A percentile compares a stretch with the other conserved stretches of the same genome.
Conservation (phyloP, 495 filamentous ascomycete species). For the Geopyxis carbonaria region DNA sequence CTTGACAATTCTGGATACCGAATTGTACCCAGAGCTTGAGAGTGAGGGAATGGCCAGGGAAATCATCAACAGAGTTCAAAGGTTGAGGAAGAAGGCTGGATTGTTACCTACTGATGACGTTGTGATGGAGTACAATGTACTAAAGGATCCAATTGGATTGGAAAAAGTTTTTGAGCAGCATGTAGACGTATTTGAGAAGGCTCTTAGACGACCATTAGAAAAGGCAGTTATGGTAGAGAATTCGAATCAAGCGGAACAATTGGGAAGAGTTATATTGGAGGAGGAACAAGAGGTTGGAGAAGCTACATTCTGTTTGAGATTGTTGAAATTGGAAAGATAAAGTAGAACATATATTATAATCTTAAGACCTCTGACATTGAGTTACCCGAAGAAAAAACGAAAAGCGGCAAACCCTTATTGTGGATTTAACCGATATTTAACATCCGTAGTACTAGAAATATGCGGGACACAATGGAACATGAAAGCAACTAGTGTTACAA, state of each 20-base stretch:
- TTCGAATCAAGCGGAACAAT: slow-evolving; percentile 34
- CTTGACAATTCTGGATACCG: slow-evolving; percentile 62
- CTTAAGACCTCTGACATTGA: too few relatives aligned
- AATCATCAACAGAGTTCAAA: slow-evolving; percentile 68
- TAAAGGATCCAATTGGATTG: slow-evolving; percentile 62
- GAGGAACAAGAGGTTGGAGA: slow-evolving; percentile 84
- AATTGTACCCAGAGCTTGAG: slow-evolving; percentile 53
- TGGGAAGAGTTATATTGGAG: slow-evolving; percentile 52
- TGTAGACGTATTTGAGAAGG: slow-evolving; percentile 53
- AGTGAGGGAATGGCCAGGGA: slow-evolving; percentile 64
- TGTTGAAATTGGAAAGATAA: slow-evolving; percentile 52
- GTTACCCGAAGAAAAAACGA: too few relatives aligned
- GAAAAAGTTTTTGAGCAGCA: slow-evolving; percentile 56
- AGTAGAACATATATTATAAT: too few relatives aligned
- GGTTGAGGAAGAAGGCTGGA: slow-evolving; percentile 65
- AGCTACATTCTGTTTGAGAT: slow-evolving; percentile 64
- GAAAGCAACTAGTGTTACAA: too few relatives aligned
- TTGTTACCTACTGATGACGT: slow-evolving; percentile 69
- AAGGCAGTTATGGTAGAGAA: slow-evolving; percentile 43
- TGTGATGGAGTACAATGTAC: slow-evolving; percentile 63
- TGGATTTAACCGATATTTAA: too few relatives aligned
- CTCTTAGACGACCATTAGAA: slow-evolving; percentile 61
- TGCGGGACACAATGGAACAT: too few relatives aligned
- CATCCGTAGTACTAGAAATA: too few relatives aligned
- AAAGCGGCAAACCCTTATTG: too few relatives aligned